Base-by-base conservation (phyloP, 2,329 filamentous ascomycete genomes). In the Verticillium zaregamsianum region DNA sequence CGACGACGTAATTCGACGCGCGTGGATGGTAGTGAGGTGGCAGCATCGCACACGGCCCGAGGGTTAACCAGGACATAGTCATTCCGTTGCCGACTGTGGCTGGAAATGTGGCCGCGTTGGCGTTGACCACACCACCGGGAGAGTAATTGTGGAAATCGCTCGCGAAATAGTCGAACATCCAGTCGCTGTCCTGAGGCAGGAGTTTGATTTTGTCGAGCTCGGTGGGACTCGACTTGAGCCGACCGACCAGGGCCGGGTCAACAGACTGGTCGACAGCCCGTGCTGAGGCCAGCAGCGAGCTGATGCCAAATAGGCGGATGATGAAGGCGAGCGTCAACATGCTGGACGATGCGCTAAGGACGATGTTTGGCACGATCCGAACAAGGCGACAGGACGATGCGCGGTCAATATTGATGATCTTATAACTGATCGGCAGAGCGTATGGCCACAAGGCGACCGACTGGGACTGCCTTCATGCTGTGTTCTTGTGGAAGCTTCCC, bases 31-130 rank as follows among this genome's bases (percentile, higher is more conserved):
- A 72, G 66, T 83, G 82, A 5, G 80, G 78, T 15, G 80, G 78
- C 17, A 84, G 72, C 76, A 83, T 82, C 17, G 77, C 76, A 67
- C 81, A 84, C 3, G 81, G 79, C 0, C 81, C 82, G 8, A 84
- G 74, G 63, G 75, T 78, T 49, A 80, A 68, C 55, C 80, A 71
- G 7, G 75, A 79, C 68, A 81, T 68, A 15, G 79, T 82, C 71
- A 83, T 77, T 45, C 79, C 79, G 37, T 80, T 74, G 23, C 76
- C 77, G 15, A 75, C 74, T 1, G 79, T 71, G 20, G 80, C 79
- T 5, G 81, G 80, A 65, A 82, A 82, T 23, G 79, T 82, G 20
- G 80, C 80, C 14, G 78, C 77, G 64, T 82, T 82, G 65, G 81
- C 81, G 65, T 80, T 83, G 64, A 80, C 74, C 37, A 84, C 81